Evolutionary conservation across 2,329 filamentous ascomycete species (phyloP).

Genomic region (Cadophora sp.): DNA sequence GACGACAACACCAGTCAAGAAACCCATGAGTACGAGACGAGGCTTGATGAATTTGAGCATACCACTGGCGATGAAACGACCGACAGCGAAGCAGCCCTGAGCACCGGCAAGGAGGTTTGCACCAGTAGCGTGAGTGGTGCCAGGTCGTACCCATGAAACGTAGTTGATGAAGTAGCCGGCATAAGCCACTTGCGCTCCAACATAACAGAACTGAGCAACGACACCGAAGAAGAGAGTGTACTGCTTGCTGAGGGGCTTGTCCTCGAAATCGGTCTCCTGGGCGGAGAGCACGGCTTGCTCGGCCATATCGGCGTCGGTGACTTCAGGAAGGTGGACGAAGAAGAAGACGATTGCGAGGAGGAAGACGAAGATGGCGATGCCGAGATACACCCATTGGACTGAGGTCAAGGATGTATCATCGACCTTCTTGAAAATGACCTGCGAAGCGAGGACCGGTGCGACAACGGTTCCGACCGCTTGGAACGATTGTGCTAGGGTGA

Average conservation of each 20-base stretch:
- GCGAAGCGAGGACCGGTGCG: conserved; percentile 71
- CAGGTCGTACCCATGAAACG: conserved; percentile 51
- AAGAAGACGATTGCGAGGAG: conserved; percentile 71
- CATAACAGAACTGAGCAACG: conserved; percentile 79
- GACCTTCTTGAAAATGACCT: conserved; percentile 71
- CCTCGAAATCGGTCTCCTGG: conserved; percentile 31
- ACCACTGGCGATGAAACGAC: conserved; percentile 71
- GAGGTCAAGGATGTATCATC: conserved; percentile 61
- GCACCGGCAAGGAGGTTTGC: conserved; percentile 74
- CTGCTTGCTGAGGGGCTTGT: conserved; percentile 46
- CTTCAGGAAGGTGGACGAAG: conserved; percentile 68
- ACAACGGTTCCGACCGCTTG: conserved; percentile 78
- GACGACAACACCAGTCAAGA: conserved; percentile 65
- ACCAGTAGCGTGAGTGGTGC: conserved; percentile 54
- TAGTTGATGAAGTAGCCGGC: conserved; percentile 68
- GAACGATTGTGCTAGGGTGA: conserved; percentile 77
- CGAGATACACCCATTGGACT: conserved; percentile 85
- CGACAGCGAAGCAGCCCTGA: conserved; percentile 75
- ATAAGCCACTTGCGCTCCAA: conserved; percentile 53
- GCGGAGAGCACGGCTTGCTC: conserved; percentile 48
- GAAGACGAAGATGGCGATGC: conserved; percentile 77
- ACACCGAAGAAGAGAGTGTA: conserved; percentile 72
- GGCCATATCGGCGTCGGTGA: conserved; percentile 58
- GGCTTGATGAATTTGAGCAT: conserved; percentile 69
- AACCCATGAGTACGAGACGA: conserved; percentile 69